Base-by-base conservation (phyloP, 1,139 yeast species). In the Geotrichum phurueaensis region DNA sequence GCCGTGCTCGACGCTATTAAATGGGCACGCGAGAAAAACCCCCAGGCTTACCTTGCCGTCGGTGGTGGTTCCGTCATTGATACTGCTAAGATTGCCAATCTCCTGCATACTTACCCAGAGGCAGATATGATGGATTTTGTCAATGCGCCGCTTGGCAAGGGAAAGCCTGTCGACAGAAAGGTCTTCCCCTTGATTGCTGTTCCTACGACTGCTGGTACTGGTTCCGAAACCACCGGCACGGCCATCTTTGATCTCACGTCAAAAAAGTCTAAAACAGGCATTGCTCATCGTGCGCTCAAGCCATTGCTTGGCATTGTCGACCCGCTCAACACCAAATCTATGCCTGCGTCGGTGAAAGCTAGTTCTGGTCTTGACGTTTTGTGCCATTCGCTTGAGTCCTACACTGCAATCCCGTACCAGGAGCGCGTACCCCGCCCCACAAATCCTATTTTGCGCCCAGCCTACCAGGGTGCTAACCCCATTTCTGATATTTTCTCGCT, bases 161-260 rank as follows among this genome's bases (percentile, higher is more conserved):
- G 78, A 2, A 64, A 69, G 57, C 77, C 79, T 10, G 69, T 76
- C 29, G 72, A 69, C 29, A 67, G 68, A 51, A 61, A 66, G 47
- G 65, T 76, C 60, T 65, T 70, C 59, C 81, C 81, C 3, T 65
- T 78, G 63, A 74, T 78, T 59, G 80, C 81, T 7, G 73, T 77
- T 51, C 78, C 78, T 51, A 76, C 79, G 25, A 76, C 79, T n/a
- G 79, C 79, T 7, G 79, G 79, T 49, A 76, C 79, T 22, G 80
- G 79, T 31, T 77, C 80, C 2, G 80, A 78, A 63, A 76, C 80
- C 56, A 78, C 81, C 1, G 79, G 80, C 25, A 75, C 79, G 0
- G 78, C 78, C 15, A 71, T 74, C 57, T 75, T 76, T 65, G 79
- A 76, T 63, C 67, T 75, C 61, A 67, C 70, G 3, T 58, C 62